Percentiles rank a stretch among this genome's conserved stretches.
Conservation (phyloP, 2,329 filamentous ascomycete species). For the Aspergillus awamori region DNA sequence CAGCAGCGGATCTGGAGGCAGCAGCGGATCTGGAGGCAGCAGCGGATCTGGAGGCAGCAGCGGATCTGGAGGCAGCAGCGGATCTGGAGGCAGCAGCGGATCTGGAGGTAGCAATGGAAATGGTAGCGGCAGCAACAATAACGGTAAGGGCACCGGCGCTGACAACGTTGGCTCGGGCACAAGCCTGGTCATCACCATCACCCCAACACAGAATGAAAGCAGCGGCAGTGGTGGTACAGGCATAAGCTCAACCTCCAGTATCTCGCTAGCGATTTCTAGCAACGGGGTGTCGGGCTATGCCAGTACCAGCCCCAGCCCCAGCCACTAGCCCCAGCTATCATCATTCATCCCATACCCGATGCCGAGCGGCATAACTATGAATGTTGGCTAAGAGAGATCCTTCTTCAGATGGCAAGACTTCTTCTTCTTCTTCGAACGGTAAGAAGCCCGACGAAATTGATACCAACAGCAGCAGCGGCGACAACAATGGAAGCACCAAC, state of each 20-base stretch:
- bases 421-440: background rate
- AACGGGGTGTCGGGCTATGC: background rate
- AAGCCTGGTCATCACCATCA: background rate
- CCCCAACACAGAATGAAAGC: no score
- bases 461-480: background rate
- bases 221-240: background rate
- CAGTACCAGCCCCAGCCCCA: background rate
- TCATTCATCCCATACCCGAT: background rate
- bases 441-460: background rate
- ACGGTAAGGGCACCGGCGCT: background rate
- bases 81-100: background rate
- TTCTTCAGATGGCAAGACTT: background rate
- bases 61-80: background rate
- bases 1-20: background rate
- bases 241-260: background rate
- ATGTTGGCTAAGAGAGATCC: background rate
- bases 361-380: background rate
- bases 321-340: background rate
- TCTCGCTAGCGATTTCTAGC: background rate
- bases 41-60: no score
- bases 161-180: background rate
- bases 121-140: background rate
- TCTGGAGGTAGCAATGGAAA: background rate
- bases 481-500: background rate
- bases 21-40: background rate